Evolutionary conservation across 345 rosid species (phyloP).

Genomic region (Trapa incisa): DNA sequence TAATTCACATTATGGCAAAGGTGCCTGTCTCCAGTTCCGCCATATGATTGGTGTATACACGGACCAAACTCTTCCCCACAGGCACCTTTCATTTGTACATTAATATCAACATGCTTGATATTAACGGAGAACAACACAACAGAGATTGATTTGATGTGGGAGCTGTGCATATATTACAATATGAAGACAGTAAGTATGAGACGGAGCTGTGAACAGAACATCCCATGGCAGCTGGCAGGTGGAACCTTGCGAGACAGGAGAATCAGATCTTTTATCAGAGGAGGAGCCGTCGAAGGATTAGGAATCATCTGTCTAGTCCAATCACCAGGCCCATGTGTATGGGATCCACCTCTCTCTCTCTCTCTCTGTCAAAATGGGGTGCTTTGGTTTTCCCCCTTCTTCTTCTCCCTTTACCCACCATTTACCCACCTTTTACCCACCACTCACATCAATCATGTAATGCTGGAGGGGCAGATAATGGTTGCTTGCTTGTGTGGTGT

Average conservation of each 20-base stretch:
- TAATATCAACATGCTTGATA: no score
- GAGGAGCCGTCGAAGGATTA: neutral
- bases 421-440: neutral
- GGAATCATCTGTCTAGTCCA: neutral
- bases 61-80: no score
- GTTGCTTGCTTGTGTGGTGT: neutral
- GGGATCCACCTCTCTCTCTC: neutral
- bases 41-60: no score
- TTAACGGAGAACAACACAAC: no score
- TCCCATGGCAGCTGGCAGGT: neutral
- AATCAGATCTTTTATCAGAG: neutral
- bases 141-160: no score
- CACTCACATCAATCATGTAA: constrained; percentile 3
- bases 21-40: no score
- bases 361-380: neutral
- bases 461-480: neutral
- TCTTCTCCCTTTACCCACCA: neutral
- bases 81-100: no score
- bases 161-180: no score
- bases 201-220: neutral
- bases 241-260: neutral
- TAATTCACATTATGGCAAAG: no score
- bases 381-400: no score
- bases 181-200: neutral
- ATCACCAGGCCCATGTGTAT: neutral